Base-by-base conservation (phyloP, 352 stramenopile genomes). In the Phytopythium chamaehyphon region DNA sequence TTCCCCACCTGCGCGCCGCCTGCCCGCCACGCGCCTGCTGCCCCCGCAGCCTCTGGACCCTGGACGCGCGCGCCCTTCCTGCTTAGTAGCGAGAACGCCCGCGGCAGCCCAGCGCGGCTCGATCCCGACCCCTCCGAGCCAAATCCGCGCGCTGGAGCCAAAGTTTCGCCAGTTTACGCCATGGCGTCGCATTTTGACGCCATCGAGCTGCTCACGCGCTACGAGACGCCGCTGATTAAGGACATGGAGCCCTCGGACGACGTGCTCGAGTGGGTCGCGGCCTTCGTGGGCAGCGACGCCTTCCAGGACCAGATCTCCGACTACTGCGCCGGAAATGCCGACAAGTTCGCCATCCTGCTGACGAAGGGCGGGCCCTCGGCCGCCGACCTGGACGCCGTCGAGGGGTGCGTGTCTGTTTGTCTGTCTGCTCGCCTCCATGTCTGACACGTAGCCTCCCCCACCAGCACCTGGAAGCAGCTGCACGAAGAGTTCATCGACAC, bases 161-260 rank as follows among this genome's bases (percentile, higher is more conserved):
- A n/a, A n/a, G n/a, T n/a, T 9, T 33, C 28, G 28, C 28, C 28
- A n/a, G n/a, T n/a, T n/a, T n/a, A 19, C 16, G 43, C 38, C 42
- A 76, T 76, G 73, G 28, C 28, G 28, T 65, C 71, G 39, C 66
- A 66, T 42, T 91, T 91, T 57, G 81, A 91, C 54, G 81, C 81
- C 35, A 91, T 91, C 39, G 81, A 91, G 51, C 60, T 91, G 52
- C 63, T 91, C 48, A 70, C 73, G 46, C 77, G 81, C 54, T 91
- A 88, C 54, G 77, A 91, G 68, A 88, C 79, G 61, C 81, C 81
- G 47, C 63, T 88, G 48, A 67, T 91, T 39, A 88, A 89, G 57
- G 81, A 91, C 62, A 91, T 91, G 81, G 81, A 91, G 61, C 53
- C 66, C 35, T 72, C 73, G 28, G 81, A 91, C 44, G 81, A 91